Evolutionary conservation across 1,284 basidiomycete genomes (phyloP), one percentile per base, ranked within the genome.

Genomic region (Ustilago bromivora): DNA sequence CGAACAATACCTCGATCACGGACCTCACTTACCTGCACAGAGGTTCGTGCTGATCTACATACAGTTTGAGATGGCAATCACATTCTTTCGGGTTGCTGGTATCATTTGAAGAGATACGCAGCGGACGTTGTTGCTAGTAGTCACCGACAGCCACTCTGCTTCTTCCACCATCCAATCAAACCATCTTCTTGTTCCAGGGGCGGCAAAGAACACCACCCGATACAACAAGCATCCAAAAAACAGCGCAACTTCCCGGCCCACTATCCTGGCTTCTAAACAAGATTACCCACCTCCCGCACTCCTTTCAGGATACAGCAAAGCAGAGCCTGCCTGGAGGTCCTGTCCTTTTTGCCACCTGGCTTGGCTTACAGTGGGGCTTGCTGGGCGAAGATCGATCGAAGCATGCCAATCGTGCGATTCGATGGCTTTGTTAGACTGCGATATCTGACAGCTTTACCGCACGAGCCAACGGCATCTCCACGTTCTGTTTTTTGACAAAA

Each of bases 131-230:
- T 28, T 51, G 15, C 49, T 36, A 35, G 12, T 17, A 35, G 38
- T 17, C 17, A 34, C 9, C 11, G 15, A 5, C 2, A 32, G 28
- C 53, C 36, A 23, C 32, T 19, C 35, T 9, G 9, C 34, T 55
- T 55, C 35, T 38, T 55, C 35, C 28, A 28, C 57, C 47, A 51
- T 8, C 19, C 34, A 23, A 19, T 15, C 23, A 19, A 19, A 23
- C 34, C 17, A 28, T 32, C 34, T 23, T 35, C n/a, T 35, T 38
- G n/a, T 38, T 12, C 47, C 11, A 15, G 41, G 38, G 36, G 53
- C 53, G 52, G 52, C 40, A 47, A 61, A 23, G 23, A 53, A 54
- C 59, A 40, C 59, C 59, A 62, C 60, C 60, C 52, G 60, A 62
- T 32, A 54, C 60, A 62, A 38, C 52, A 53, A 61, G 60, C 41